Base-by-base conservation (phyloP, 73 alveolate genomes). In the Effrenium voratum region DNA sequence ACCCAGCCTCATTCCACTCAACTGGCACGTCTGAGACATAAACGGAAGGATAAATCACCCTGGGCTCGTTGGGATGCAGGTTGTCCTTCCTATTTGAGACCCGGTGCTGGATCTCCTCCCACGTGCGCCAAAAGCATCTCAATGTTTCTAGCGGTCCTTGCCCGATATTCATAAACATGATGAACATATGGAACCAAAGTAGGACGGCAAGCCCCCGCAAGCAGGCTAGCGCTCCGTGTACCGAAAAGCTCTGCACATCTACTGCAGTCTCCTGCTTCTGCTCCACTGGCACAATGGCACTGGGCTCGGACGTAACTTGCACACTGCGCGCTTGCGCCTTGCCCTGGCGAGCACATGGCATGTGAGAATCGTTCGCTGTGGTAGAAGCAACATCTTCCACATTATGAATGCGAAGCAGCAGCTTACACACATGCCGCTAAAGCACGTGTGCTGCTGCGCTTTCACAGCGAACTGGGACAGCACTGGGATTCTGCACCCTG, bases 21-120 rank as follows among this genome's bases (percentile, higher is more conserved):
- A 91, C 98, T 2, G 98, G 98, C 60, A 91, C 98, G 34, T 91
- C 98, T 41, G 98, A 91, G 45, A 91, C 98, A 36, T 91, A 91
- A 46, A 91, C 98, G 28, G 98, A 91, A 1, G 98, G 98, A 46
- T 91, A 91, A 26, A 91, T 91, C 59, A 91, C 98, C 47, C 98
- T 72, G 41, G 98, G 98, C 98, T 91, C 98, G 90, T 91, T 91
- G 75, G 98, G 98, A 81, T 91, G 98, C 38, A 91, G 45, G 28
- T 91, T 70, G 32, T 52, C 50, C 52, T 49, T 47, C 2, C 77
- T 40, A 16, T 30, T 22, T 41, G 80, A 22, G 68, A 15, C 68
- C 22, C 68, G 68, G 68, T 22, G 79, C 19, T 66, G 43, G 86
- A 43, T 34, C 43, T 79, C 40, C 40, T 66, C 68, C 22, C 68